Percentiles rank a stretch among this genome's conserved stretches.
Conservation (phyloP, 1,284 basidiomycete species). For the Athelia sp. region DNA sequence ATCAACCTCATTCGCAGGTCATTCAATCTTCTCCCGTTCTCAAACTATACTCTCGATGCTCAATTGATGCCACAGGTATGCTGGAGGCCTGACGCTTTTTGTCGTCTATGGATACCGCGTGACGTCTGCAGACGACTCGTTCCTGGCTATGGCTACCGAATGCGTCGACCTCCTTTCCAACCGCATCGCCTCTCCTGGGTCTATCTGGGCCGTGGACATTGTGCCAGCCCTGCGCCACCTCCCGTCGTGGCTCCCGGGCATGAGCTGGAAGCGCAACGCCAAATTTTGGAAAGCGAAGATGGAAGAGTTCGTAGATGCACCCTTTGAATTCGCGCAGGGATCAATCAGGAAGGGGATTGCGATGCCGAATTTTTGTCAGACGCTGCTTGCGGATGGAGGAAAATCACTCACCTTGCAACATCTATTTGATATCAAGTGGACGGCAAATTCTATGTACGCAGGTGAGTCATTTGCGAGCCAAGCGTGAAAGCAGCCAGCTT, state of each 20-base stretch:
- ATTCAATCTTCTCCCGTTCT: not conserved
- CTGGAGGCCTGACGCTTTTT: conserved; percentile 55
- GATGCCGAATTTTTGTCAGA: conserved; percentile 57
- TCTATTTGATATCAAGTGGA: conserved; percentile 59
- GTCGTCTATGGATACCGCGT: conserved; percentile 65
- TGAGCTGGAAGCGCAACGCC: conserved; percentile 49
- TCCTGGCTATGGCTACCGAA: conserved; percentile 56
- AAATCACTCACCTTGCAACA: conserved; percentile 30
- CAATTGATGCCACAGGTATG: conserved; percentile 32
- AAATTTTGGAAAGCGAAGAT: conserved; percentile 58
- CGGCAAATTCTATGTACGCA: conserved; percentile 71
- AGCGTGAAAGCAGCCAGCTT: not conserved
- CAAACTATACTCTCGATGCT: not conserved
- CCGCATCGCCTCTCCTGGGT: conserved; percentile 58
- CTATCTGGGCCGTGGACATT: conserved; percentile 67
- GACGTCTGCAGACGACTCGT: conserved; percentile 44
- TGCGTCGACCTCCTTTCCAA: conserved; percentile 56
- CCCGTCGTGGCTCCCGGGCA: conserved; percentile 42
- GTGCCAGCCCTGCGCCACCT: conserved; percentile 42
- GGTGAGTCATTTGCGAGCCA: conserved; percentile 16
- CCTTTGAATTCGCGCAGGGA: conserved; percentile 53
- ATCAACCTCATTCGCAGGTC: conserved; percentile 37
- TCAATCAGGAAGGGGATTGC: conserved; percentile 43
- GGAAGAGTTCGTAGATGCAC: conserved; percentile 61
- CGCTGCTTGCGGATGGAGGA: conserved; percentile 42